Conservation (phyloP, 1,284 basidiomycete species). For the Sutorius eximius region DNA sequence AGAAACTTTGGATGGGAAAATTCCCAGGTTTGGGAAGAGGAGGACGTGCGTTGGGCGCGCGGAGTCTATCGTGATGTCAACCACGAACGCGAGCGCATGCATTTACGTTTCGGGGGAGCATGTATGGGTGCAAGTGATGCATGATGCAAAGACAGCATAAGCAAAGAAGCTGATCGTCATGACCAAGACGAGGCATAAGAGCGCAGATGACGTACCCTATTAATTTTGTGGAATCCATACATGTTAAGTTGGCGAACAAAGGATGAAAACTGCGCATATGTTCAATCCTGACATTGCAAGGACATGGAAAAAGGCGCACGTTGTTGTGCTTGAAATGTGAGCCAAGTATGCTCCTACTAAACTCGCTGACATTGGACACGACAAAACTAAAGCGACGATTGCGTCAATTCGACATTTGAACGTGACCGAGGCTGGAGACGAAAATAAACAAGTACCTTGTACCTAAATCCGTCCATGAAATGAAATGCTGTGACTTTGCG, state of each 20-base stretch:
- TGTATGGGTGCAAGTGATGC: conserved; percentile 2
- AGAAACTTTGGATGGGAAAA: conserved; percentile 88
- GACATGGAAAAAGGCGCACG: conserved; percentile 42
- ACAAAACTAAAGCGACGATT: conserved; percentile 55
- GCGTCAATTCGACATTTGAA: neutral
- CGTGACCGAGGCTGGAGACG: neutral
- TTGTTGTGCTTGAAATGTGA: conserved; percentile 85
- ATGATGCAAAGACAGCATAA: conserved; percentile 9
- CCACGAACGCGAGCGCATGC: neutral
- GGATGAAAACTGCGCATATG: conserved; percentile 69
- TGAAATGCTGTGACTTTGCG: conserved; percentile 72
- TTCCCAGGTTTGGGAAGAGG: conserved; percentile 84
- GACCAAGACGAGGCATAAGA: conserved; percentile 6
- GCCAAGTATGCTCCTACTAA: conserved; percentile 76
- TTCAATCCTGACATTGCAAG: conserved; percentile 5
- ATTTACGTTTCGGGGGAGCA: conserved; percentile 1
- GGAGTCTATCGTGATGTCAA: conserved; percentile 58
- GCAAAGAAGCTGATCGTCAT: conserved; percentile 7
- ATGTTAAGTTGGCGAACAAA: conserved; percentile 91
- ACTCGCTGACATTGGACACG: conserved; percentile 79
- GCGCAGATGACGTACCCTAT: conserved; percentile 51
- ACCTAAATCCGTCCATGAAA: conserved; percentile 75
- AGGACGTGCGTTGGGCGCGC: conserved; percentile 75
- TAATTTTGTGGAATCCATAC: conserved; percentile 87
- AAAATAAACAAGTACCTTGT: conserved; percentile 46